A percentile compares a stretch with the other conserved stretches of the same genome.
phyloP scores from a whole-genome alignment of 495 filamentous ascomycete species.

The Thozetella sp. region DNA sequence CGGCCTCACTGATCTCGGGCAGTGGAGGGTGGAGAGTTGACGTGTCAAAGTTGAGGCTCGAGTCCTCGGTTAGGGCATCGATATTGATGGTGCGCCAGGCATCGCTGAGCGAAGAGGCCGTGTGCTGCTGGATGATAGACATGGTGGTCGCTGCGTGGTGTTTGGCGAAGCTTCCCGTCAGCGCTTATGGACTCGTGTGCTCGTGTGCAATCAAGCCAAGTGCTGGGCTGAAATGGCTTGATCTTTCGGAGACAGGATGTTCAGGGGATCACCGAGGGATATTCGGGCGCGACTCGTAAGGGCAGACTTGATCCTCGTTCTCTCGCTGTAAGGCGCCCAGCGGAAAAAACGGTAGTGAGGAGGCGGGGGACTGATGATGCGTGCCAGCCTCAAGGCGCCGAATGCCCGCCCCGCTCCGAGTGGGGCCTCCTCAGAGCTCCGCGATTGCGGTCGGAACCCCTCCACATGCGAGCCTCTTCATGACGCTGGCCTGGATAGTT shows the following conservation, averaged over 20 bases:
- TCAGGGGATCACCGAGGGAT: too few species aligned
- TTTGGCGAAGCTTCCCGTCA: not conserved
- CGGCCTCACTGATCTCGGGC: slow-evolving; percentile 65
- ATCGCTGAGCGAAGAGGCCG: slow-evolving; percentile 49
- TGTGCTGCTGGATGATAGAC: slow-evolving; percentile 61
- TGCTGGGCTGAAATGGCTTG: too few species aligned
- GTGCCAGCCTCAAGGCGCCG: not conserved
- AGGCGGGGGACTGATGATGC: not conserved
- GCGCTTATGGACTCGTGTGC: not conserved
- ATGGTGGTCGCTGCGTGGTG: slow-evolving; percentile 25
- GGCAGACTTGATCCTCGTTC: too few species aligned
- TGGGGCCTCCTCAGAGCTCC: not conserved
- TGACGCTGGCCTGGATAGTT: too few species aligned
- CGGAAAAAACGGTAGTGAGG: too few species aligned
- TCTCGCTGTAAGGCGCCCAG: too few species aligned
- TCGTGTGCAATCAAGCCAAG: too few species aligned
- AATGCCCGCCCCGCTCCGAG: not conserved
- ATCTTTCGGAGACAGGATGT: too few species aligned
- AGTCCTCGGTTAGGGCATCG: slow-evolving; percentile 87
- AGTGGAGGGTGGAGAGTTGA: slow-evolving; percentile 75
- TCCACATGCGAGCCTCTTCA: too few species aligned
- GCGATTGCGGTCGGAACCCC: too few species aligned
- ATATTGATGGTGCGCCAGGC: slow-evolving; percentile 93
- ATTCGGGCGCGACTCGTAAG: too few species aligned
- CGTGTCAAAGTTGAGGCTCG: slow-evolving; percentile 82